A percentile compares a stretch with the other conserved stretches of the same genome.
Evolutionary conservation across 768 basidiomycete genomes (phyloP).

Genomic region (Tylopilus plumbeoviolaceoides): DNA sequence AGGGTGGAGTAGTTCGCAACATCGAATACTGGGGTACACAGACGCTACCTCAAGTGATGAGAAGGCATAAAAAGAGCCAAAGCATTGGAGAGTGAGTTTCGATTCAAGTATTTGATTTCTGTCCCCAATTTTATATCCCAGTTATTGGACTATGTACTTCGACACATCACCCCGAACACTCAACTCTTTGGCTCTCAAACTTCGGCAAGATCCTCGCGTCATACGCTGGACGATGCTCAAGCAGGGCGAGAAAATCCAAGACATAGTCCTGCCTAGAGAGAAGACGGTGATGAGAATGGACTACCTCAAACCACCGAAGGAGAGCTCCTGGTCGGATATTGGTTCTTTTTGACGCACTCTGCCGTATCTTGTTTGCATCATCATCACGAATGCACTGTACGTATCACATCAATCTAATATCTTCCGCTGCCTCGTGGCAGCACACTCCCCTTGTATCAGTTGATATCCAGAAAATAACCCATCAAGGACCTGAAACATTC

Average conservation of each 20-base stretch:
- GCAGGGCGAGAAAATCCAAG: constrained; percentile 67
- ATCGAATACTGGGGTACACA: constrained; percentile 73
- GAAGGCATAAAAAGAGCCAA: constrained; percentile 52
- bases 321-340: constrained; percentile 27
- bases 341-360: constrained; percentile 7
- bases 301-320: constrained; percentile 19
- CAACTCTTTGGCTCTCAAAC: constrained; percentile 55
- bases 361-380: not conserved
- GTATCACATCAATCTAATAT: constrained; percentile 2
- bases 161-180: constrained; percentile 78
- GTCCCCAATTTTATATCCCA: constrained; percentile 29
- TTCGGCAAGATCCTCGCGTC: constrained; percentile 79
- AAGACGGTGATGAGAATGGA: constrained; percentile 36
- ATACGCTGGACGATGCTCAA: constrained; percentile 80
- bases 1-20: constrained; percentile 78
- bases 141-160: constrained; percentile 90
- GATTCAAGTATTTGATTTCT: not conserved
- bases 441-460: not conserved
- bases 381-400: not conserved
- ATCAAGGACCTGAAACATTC: not conserved
- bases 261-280: constrained; percentile 53
- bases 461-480: not conserved
- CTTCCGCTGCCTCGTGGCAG: not conserved
- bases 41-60: constrained; percentile 72
- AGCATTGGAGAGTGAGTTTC: constrained; percentile 70